Base-by-base conservation (phyloP, 139 green algal species). In the Volvox reticuliferus region DNA sequence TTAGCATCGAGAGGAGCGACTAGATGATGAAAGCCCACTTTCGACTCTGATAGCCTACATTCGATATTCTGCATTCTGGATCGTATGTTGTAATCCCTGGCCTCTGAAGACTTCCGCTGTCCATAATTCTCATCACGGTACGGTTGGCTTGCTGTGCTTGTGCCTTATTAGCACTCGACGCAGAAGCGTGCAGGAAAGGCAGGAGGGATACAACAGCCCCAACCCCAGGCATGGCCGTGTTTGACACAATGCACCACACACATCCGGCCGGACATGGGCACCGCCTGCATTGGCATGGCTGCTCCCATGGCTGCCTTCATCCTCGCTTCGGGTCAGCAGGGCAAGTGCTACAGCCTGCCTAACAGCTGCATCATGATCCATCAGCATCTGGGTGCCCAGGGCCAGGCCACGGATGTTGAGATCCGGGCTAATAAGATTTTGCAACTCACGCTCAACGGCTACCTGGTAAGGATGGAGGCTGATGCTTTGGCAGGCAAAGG, bases 301-400 rank as follows among this genome's bases (percentile, higher is more conserved):
- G 98, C 98, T 65, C 99, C 97, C 79, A 99, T 99, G 98, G 98
- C 98, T 62, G 98, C 98, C 28, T 99, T 99, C 95, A 95, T 99
- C 69, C 95, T 99, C 67, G 96, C 98, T 1, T 97, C 96, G 32
- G 98, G 98, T 18, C 95, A 99, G 89, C 95, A 98, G 95, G 98
- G 98, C 92, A 99, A 99, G 96, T 95, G 98, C 37, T 99, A 99
- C 96, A 97, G 93, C 36, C 95, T 99, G 86, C 94, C 98, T 89
- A 99, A 99, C 96, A 98, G 96, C 33, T 96, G 98, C 82, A 99
- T 99, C 95, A 99, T 99, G 98, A 99, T 99, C 91, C 98, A 99
- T 93, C 98, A 99, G 96, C 98, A 98, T 24, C 94, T 99, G 86
- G 98, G 98, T 37, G 98, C 98, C 3, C 97, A 99, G 95, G 98